Evolutionary conservation across 2,329 filamentous ascomycete species (phyloP).

Genomic region (Ophiostoma triangulosporum): DNA sequence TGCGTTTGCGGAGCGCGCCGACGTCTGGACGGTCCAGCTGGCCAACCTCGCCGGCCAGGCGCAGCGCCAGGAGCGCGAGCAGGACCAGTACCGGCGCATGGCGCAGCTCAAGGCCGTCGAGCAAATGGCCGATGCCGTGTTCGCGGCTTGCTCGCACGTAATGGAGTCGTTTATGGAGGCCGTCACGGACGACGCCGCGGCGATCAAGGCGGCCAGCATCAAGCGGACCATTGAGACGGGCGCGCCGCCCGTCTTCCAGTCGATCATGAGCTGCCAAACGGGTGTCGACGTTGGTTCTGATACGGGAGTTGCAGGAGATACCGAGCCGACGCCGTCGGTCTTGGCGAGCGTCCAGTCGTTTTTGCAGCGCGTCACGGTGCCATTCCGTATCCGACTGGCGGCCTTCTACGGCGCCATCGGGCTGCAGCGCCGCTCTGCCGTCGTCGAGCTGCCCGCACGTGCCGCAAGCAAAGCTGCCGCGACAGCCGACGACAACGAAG

Average conservation of each 20-base stretch:
- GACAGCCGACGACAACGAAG: neutral
- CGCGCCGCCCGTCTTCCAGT: neutral
- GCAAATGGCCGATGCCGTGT: neutral
- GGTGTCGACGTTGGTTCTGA: neutral
- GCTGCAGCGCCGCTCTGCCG: neutral
- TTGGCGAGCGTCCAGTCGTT: slow-evolving; percentile 5
- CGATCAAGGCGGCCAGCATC: neutral
- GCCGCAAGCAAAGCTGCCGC: neutral
- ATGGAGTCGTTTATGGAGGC: slow-evolving; percentile 10
- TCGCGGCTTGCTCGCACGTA: neutral
- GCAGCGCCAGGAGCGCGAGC: neutral
- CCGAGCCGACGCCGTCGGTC: neutral
- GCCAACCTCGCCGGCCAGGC: neutral
- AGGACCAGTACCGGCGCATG: slow-evolving; percentile 11
- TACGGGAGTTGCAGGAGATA: neutral
- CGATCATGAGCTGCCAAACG: neutral
- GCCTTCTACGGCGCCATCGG: neutral
- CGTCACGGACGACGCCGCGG: slow-evolving; percentile 3
- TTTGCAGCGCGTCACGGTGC: slow-evolving; percentile 5
- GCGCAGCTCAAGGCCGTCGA: slow-evolving; percentile 9
- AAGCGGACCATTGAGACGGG: neutral
- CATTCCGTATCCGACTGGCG: slow-evolving; percentile 7
- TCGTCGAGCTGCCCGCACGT: no score
- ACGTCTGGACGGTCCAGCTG: neutral
- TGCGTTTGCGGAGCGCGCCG: neutral